Evolutionary conservation across 768 basidiomycete species (phyloP).

Genomic region (Lyophyllum shimeji): DNA sequence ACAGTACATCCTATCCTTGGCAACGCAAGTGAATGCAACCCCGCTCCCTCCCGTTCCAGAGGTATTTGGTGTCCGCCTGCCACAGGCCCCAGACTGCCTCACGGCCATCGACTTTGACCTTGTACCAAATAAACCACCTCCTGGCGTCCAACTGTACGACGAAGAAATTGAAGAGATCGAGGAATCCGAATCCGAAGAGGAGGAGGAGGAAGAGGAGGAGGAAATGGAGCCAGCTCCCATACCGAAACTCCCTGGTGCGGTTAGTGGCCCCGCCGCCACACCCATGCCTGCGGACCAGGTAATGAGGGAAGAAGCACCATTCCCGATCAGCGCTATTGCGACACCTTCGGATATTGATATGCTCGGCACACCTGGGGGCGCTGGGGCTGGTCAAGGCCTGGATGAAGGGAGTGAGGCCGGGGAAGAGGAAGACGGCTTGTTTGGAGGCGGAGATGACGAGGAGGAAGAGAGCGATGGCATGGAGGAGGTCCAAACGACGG

Average conservation of each 20-base stretch:
- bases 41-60: slow-evolving; percentile 85
- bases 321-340: slow-evolving; percentile 60
- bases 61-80: slow-evolving; percentile 85
- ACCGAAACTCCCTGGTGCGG: slow-evolving; percentile 30
- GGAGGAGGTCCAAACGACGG: slow-evolving; percentile 69
- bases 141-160: slow-evolving; percentile 71
- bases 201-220: slow-evolving; percentile 56
- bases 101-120: slow-evolving; percentile 85
- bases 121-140: slow-evolving; percentile 81
- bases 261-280: slow-evolving; percentile 24
- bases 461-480: slow-evolving; percentile 81
- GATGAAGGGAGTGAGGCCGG: slow-evolving; percentile 72
- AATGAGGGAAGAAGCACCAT: slow-evolving; percentile 47
- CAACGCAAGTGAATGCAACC: slow-evolving; percentile 78
- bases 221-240: slow-evolving; percentile 72
- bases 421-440: slow-evolving; percentile 77
- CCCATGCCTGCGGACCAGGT: slow-evolving; percentile 34
- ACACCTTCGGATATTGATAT: slow-evolving; percentile 74
- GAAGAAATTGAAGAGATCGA: slow-evolving; percentile 84
- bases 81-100: slow-evolving; percentile 65
- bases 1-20: slow-evolving; percentile 77
- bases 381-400: slow-evolving; percentile 25
- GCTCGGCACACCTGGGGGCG: slow-evolving; percentile 44
- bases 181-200: slow-evolving; percentile 68
- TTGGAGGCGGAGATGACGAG: slow-evolving; percentile 73